Percentiles rank a stretch among this genome's conserved stretches.
Conservation (phyloP, 2,329 filamentous ascomycete species). For the Talaromyces sp. region DNA sequence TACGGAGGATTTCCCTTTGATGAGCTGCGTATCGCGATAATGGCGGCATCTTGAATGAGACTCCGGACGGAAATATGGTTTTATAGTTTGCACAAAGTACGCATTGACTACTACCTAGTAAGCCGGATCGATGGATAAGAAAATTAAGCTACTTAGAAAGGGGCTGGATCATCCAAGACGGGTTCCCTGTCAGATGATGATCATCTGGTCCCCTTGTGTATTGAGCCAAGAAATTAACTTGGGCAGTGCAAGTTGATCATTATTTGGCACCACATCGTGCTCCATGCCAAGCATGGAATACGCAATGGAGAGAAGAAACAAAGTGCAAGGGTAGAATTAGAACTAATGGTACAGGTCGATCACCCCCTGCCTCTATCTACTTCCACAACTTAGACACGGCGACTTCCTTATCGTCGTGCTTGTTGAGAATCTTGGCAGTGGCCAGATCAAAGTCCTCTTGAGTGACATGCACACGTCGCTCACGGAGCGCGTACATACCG, state of each 20-base stretch:
- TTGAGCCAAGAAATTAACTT: background rate
- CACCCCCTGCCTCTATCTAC: slow-evolving; percentile 22
- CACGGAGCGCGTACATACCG: slow-evolving; percentile 95
- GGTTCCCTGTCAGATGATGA: too few species aligned
- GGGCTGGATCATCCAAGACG: too few species aligned
- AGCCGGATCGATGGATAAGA: too few species aligned
- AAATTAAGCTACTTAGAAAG: too few species aligned
- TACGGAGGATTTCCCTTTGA: too few species aligned
- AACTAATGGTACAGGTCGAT: slow-evolving; percentile 31
- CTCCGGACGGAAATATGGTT: too few species aligned
- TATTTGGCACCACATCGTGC: background rate
- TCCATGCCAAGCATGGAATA: background rate
- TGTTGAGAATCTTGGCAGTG: slow-evolving; percentile 98
- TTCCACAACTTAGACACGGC: slow-evolving; percentile 43
- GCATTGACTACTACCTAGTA: too few species aligned
- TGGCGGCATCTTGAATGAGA: background rate
- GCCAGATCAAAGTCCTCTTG: slow-evolving; percentile 99
- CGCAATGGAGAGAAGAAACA: background rate
- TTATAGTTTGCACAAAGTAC: too few species aligned
- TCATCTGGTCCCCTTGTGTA: background rate
- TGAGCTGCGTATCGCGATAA: background rate
- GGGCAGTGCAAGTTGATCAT: background rate
- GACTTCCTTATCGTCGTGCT: slow-evolving; percentile 94
- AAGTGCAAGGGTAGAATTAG: slow-evolving; percentile 16
- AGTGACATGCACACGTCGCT: slow-evolving; percentile 94